phyloP scores from a whole-genome alignment of 2,329 filamentous ascomycete genomes.

The Emericellopsis cladophorae region DNA sequence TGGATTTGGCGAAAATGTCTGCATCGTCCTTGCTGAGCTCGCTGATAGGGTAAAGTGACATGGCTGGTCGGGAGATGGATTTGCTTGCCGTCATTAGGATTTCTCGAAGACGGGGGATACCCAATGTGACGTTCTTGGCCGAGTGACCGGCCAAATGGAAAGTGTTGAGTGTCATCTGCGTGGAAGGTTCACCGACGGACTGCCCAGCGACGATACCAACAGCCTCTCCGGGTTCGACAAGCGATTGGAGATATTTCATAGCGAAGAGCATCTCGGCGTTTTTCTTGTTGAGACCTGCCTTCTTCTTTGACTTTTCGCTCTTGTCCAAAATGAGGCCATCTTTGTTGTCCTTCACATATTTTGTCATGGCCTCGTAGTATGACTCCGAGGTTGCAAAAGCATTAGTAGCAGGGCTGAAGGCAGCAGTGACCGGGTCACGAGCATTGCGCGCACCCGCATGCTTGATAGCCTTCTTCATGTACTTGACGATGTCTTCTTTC shows the following conservation, averaged over 20 bases:
- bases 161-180: conserved; percentile 98
- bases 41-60: conserved; percentile 69
- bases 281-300: conserved; percentile 44
- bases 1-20: conserved; percentile 79
- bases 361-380: conserved; percentile 60
- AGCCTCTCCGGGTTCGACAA: conserved; percentile 90
- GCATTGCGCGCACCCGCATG: conserved; percentile 45
- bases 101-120: conserved; percentile 93
- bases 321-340: conserved; percentile 42
- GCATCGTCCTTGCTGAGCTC: conserved; percentile 57
- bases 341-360: conserved; percentile 69
- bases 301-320: conserved; percentile 17
- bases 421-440: conserved; percentile 63
- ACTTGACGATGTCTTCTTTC: conserved; percentile 52
- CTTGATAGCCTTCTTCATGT: conserved; percentile 74
- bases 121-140: conserved; percentile 94
- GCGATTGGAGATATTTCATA: conserved; percentile 82
- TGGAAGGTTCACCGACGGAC: conserved; percentile 92
- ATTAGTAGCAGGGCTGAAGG: conserved; percentile 63
- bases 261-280: conserved; percentile 76
- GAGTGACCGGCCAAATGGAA: conserved; percentile 99
- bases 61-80: conserved; percentile 78
- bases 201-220: conserved; percentile 95
- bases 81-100: conserved; percentile 95
- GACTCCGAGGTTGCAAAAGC: conserved; percentile 82